These are phyloP conservation scores for Clitopilus passeckerianus DNA, from an alignment of 768 basidiomycete genomes.

Conservation along the genomic window DNA sequence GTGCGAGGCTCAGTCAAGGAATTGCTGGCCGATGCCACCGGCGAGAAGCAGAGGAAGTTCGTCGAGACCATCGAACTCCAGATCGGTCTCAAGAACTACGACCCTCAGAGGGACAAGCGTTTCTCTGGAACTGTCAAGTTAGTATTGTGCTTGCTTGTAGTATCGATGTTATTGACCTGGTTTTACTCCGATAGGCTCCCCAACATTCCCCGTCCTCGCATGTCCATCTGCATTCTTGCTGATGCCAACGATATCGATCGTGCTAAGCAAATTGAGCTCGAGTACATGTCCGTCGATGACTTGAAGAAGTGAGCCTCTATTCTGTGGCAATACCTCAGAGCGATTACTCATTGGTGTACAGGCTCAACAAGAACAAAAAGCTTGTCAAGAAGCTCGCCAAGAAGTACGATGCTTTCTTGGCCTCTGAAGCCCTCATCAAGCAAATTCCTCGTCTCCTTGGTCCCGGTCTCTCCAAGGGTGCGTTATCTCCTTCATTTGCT, in stretches of 20 bases:
- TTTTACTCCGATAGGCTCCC: slow-evolving; percentile 60
- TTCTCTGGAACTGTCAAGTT: slow-evolving; percentile 99
- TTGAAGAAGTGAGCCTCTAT: slow-evolving; percentile 79
- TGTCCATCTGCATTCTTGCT: slow-evolving; percentile 99
- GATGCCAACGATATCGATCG: slow-evolving; percentile 99
- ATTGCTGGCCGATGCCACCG: slow-evolving; percentile 75
- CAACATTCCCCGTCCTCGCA: slow-evolving; percentile 95
- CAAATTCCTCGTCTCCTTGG: slow-evolving; percentile 99
- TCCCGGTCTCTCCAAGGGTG: slow-evolving; percentile 98
- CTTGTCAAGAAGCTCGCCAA: slow-evolving; percentile 99
- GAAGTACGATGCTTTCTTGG: slow-evolving; percentile 98
- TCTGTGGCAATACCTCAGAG: not conserved
- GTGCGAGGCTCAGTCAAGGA: slow-evolving; percentile 98
- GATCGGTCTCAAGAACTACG: slow-evolving; percentile 98
- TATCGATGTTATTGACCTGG: slow-evolving; percentile 2
- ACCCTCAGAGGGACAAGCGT: slow-evolving; percentile 99
- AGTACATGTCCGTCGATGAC: slow-evolving; percentile 99
- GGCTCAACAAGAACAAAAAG: slow-evolving; percentile 99
- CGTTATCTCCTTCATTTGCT: slow-evolving; percentile 11
- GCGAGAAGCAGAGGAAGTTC: slow-evolving; percentile 91
- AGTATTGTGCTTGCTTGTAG: slow-evolving; percentile 13
- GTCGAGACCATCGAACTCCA: slow-evolving; percentile 96
- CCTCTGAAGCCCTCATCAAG: slow-evolving; percentile 97
- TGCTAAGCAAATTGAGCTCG: slow-evolving; percentile 95
- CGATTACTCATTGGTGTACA: slow-evolving; percentile 18